phyloP scores from a whole-genome alignment of 176 grass and related monocot species.

The Oryza glumipatula region DNA sequence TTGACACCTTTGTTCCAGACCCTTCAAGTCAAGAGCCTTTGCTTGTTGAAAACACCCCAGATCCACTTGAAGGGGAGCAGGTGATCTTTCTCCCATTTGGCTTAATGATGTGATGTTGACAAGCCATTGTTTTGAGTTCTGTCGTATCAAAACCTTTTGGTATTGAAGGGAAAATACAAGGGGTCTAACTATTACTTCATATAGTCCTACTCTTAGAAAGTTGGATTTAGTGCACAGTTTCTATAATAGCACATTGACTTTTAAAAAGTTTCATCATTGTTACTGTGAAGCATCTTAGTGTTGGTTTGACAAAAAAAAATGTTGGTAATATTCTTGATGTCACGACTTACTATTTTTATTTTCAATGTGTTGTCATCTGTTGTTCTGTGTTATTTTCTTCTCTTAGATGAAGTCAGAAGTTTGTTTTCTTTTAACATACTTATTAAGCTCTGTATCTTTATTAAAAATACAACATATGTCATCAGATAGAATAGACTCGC shows the following conservation, averaged over 20 bases:
- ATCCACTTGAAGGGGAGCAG: constrained; percentile 93
- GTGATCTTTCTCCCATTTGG: constrained; percentile 37
- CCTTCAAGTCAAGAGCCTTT: constrained; percentile 74
- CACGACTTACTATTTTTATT: not conserved
- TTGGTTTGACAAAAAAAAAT: not conserved
- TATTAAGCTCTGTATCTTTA: not conserved
- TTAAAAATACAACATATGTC: not conserved
- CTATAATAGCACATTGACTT: not conserved
- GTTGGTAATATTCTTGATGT: not conserved
- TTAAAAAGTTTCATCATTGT: not conserved
- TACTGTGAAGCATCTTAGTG: not conserved
- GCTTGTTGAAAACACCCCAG: constrained; percentile 77
- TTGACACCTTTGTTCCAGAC: constrained; percentile 77
- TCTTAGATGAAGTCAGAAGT: not conserved
- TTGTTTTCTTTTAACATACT: constrained; percentile 18
- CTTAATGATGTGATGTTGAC: constrained; percentile 11
- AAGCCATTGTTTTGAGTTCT: constrained; percentile 10
- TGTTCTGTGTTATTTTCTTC: not conserved
- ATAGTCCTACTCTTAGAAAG: not conserved
- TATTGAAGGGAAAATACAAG: constrained; percentile 1
- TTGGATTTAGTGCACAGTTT: constrained; percentile 12
- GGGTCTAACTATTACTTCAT: not conserved
- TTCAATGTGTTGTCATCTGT: constrained; percentile 3
- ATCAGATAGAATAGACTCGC: not conserved
- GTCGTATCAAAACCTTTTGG: not conserved